A percentile compares a stretch with the other conserved stretches of the same genome.
These are phyloP conservation scores for Aspergillus fischeri DNA, from an alignment of 2,329 filamentous ascomycete genomes.

Conservation along the genomic window DNA sequence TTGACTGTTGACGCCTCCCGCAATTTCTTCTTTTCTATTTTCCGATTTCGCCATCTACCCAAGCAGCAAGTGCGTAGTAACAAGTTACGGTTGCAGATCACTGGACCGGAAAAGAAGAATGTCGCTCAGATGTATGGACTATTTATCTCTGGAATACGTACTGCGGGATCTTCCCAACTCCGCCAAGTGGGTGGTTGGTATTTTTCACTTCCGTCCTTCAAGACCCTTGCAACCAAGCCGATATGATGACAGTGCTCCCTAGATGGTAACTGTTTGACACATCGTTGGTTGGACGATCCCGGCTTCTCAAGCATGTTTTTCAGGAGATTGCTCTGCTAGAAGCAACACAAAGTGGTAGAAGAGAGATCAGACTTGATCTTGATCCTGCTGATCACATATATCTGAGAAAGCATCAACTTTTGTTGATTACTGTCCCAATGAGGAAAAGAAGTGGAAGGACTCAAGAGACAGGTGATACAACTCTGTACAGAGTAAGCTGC, in stretches of 20 bases:
- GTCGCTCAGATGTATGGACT: constrained; percentile 7
- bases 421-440: not conserved
- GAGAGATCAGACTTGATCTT: not conserved
- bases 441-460: not conserved
- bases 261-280: not conserved
- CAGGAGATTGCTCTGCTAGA: not conserved
- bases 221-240: not conserved
- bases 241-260: not conserved
- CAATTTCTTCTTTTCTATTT: constrained; percentile 1
- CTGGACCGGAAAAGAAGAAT: constrained; percentile 12
- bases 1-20: not conserved
- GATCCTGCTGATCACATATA: not conserved
- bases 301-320: not conserved
- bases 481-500: no score
- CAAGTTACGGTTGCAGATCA: constrained; percentile 12
- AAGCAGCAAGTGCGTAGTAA: not conserved
- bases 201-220: constrained; percentile 9
- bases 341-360: not conserved
- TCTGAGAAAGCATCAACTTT: not conserved
- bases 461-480: no score
- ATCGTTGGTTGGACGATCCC: not conserved
- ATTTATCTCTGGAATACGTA: constrained; percentile 1
- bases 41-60: not conserved
- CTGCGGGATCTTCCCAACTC: not conserved
- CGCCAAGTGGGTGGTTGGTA: constrained; percentile 7